A percentile compares a stretch with the other conserved stretches of the same genome.
Conservation (phyloP, 78 protist species). For the Protostelium mycophagum region DNA sequence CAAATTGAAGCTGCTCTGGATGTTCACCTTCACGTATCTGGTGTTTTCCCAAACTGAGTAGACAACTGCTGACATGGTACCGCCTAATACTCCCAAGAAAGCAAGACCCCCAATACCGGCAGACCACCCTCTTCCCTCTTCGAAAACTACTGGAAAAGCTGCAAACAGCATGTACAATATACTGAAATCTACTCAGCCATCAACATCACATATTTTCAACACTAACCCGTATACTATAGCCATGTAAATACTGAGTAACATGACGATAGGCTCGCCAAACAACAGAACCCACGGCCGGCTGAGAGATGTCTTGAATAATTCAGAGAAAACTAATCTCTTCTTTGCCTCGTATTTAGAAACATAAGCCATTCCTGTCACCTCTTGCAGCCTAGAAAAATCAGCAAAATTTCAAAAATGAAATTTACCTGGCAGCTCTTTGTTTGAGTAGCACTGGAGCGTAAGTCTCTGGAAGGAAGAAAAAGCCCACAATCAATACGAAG, state of each 20-base stretch:
- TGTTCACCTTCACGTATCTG: background rate
- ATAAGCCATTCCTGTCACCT: background rate
- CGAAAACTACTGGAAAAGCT: background rate
- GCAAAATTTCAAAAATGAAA: too few relatives aligned
- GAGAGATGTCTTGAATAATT: background rate
- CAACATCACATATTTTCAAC: background rate
- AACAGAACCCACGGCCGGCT: background rate
- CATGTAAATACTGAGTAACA: background rate
- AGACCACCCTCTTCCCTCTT: background rate
- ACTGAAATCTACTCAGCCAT: background rate
- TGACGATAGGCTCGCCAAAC: background rate
- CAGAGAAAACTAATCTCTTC: background rate
- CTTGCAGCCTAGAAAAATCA: too few relatives aligned
- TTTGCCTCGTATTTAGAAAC: background rate
- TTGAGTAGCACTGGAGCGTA: background rate
- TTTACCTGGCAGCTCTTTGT: background rate
- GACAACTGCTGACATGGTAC: background rate
- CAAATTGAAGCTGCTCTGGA: too few relatives aligned
- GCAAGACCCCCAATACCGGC: background rate
- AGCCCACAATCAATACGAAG: background rate
- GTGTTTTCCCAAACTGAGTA: background rate
- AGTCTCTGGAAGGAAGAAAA: background rate
- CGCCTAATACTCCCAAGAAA: background rate
- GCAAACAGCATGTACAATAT: background rate
- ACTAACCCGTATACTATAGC: background rate